phyloP scores from a whole-genome alignment of 1,139 yeast genomes.

The Spathaspora sp. region DNA sequence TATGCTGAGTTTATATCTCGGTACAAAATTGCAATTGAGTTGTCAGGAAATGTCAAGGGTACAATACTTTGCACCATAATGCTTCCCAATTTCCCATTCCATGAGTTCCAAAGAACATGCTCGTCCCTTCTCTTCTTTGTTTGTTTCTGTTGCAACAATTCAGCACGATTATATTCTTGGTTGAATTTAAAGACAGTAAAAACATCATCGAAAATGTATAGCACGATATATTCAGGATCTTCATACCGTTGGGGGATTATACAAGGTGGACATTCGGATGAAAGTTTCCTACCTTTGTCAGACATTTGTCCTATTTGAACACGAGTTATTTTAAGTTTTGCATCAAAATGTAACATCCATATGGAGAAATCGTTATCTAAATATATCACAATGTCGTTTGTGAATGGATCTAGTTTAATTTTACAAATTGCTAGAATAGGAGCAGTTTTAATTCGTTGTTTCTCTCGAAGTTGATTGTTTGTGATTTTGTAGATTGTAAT shows the following conservation, averaged over 20 bases:
- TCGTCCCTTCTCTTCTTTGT: background rate
- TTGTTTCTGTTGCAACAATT: constrained; percentile 1
- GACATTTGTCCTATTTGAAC: constrained; percentile 7
- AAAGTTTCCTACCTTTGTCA: constrained; percentile 28
- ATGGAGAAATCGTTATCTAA: constrained; percentile 7
- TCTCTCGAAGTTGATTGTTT: background rate
- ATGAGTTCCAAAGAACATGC: constrained; percentile 15
- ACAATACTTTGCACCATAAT: constrained; percentile 28
- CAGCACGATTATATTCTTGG: background rate
- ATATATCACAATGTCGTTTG: constrained; percentile 8
- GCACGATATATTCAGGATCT: constrained; percentile 19
- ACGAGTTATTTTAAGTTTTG: background rate
- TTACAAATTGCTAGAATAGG: constrained; percentile 9
- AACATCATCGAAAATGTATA: constrained; percentile 32
- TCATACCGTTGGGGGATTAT: constrained; percentile 18
- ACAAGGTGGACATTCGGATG: constrained; percentile 25
- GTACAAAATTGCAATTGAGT: constrained; percentile 30
- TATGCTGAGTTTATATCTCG: constrained; percentile 35
- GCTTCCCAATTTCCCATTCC: constrained; percentile 25
- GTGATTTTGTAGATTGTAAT: background rate
- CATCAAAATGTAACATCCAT: constrained; percentile 14
- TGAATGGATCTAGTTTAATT: constrained; percentile 1
- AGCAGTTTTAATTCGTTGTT: background rate
- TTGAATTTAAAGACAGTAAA: constrained; percentile 22
- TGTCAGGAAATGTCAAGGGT: constrained; percentile 8